Conservation (phyloP, 805 yeast genomes). For the Torulaspora delbrueckii region DNA sequence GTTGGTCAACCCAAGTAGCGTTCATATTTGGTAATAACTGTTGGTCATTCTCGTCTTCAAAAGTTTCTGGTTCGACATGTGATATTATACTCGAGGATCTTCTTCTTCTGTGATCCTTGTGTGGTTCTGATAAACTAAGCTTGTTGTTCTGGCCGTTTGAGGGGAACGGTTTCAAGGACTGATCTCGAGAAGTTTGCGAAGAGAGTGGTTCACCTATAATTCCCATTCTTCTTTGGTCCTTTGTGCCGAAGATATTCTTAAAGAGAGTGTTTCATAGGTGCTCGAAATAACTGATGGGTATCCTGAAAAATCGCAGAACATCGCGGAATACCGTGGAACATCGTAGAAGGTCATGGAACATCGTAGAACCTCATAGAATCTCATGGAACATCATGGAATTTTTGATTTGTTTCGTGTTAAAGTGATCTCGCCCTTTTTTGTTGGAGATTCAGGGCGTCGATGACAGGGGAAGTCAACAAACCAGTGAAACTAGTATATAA, state of each 20-base stretch:
- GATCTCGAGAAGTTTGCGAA: conserved; percentile 12
- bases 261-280: background rate
- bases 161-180: conserved; percentile 30
- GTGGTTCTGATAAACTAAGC: conserved; percentile 26
- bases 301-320: background rate
- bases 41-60: conserved; percentile 90
- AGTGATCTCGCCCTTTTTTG: background rate
- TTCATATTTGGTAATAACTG: conserved; percentile 82
- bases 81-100: conserved; percentile 87
- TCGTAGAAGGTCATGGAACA: background rate
- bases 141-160: conserved; percentile 21
- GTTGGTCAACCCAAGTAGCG: conserved; percentile 93
- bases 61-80: conserved; percentile 87
- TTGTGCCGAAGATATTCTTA: no score
- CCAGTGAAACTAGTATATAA: background rate
- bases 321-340: background rate
- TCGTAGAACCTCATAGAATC: conserved; percentile 1
- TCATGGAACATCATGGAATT: background rate
- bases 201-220: conserved; percentile 4
- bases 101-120: conserved; percentile 46
- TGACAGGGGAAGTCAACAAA: background rate
- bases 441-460: background rate
- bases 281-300: background rate
- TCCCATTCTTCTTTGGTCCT: background rate
- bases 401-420: background rate